Percentiles rank a stretch among this genome's conserved stretches.
Conservation (phyloP, 116 monocot genomes). For the Zostera marina region DNA sequence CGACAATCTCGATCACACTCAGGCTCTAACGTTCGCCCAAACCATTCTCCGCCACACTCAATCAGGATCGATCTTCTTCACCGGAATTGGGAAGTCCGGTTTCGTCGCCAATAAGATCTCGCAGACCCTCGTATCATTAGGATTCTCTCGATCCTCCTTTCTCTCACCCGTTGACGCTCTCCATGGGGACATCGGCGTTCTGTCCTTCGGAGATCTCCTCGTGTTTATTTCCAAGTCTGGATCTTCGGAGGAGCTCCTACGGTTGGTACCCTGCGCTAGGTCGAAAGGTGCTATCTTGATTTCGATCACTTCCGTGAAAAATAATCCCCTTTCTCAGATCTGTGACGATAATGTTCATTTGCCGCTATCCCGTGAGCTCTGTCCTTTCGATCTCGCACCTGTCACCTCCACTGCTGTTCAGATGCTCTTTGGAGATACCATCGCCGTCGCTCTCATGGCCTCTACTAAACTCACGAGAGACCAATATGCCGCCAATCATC, state of each 20-base stretch:
- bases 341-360: constrained; percentile 66
- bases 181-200: constrained; percentile 69
- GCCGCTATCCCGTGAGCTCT: constrained; percentile 61
- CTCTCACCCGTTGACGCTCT: constrained; percentile 63
- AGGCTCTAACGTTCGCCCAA: constrained; percentile 33
- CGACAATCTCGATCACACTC: constrained; percentile 31
- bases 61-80: constrained; percentile 41
- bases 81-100: constrained; percentile 56
- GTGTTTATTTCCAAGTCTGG: constrained; percentile 76
- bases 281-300: constrained; percentile 55
- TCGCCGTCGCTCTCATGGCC: constrained; percentile 58
- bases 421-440: constrained; percentile 74
- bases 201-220: constrained; percentile 44
- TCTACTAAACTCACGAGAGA: constrained; percentile 41
- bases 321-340: constrained; percentile 22
- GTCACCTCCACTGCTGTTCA: constrained; percentile 68
- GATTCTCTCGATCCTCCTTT: constrained; percentile 42
- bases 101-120: constrained; percentile 61
- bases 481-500: constrained; percentile 65
- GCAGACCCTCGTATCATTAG: constrained; percentile 62
- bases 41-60: constrained; percentile 22
- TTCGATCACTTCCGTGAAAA: constrained; percentile 37
- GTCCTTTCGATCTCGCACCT: constrained; percentile 81
- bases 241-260: constrained; percentile 55
- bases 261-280: constrained; percentile 46